Evolutionary conservation across 2,329 filamentous ascomycete species (phyloP).

Genomic region (Basipetospora chlamydospora): DNA sequence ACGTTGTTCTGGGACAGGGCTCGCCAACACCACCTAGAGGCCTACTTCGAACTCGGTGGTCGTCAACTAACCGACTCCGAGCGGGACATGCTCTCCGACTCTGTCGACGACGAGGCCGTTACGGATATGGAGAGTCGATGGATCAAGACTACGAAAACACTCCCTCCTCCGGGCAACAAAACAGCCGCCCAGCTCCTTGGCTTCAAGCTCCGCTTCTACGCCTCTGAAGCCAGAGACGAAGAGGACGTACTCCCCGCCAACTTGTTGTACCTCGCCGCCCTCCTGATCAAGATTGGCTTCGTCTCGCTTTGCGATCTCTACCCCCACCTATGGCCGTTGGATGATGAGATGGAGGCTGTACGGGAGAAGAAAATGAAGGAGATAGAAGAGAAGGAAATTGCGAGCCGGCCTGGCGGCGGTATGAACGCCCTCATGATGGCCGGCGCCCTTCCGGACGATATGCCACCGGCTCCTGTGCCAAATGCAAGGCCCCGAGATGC

Average conservation of each 20-base stretch:
- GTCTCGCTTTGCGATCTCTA: slow-evolving; percentile 86
- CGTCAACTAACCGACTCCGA: slow-evolving; percentile 49
- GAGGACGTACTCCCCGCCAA: slow-evolving; percentile 78
- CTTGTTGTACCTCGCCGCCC: slow-evolving; percentile 76
- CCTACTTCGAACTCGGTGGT: slow-evolving; percentile 80
- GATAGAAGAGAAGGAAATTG: slow-evolving; percentile 62
- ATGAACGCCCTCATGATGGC: slow-evolving; percentile 80
- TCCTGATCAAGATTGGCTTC: slow-evolving; percentile 94
- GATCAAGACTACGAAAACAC: slow-evolving; percentile 66
- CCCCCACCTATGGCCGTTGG: slow-evolving; percentile 75
- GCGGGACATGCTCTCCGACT: slow-evolving; percentile 26
- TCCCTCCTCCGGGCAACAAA: slow-evolving; percentile 74
- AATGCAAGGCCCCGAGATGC: slow-evolving; percentile 29
- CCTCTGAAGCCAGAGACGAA: slow-evolving; percentile 60
- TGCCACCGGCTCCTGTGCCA: slow-evolving; percentile 30
- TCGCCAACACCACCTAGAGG: slow-evolving; percentile 60
- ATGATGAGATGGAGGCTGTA: slow-evolving; percentile 67
- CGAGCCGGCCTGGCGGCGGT: slow-evolving; percentile 53
- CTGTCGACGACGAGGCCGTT: slow-evolving; percentile 19
- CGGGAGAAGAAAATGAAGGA: slow-evolving; percentile 58
- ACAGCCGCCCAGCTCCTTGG: slow-evolving; percentile 89
- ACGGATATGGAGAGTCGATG: slow-evolving; percentile 49
- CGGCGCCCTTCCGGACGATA: slow-evolving; percentile 76
- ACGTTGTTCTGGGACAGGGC: slow-evolving; percentile 66
- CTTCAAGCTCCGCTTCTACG: slow-evolving; percentile 94